These are phyloP conservation scores for Alternaria sp. DNA, from an alignment of 2,329 filamentous ascomycete genomes.

Conservation along the genomic window DNA sequence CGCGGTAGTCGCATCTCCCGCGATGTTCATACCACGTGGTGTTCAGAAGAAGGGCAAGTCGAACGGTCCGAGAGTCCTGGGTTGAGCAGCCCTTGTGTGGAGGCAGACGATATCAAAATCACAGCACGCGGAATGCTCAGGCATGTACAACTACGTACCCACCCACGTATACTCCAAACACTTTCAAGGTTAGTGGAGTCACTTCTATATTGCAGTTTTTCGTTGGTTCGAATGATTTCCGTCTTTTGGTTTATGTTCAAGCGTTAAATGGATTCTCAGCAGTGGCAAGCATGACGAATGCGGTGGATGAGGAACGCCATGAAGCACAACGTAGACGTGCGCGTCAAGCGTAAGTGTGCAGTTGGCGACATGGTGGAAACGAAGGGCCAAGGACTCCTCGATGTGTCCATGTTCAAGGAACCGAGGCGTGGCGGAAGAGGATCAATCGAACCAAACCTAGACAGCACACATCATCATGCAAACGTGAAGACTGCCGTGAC, in stretches of 20 bases:
- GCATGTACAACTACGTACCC: neutral
- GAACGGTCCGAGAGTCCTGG: constrained; percentile 34
- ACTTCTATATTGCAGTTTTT: too few relatives aligned
- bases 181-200: constrained; percentile 1
- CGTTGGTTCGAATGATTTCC: too few relatives aligned
- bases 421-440: neutral
- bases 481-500: neutral
- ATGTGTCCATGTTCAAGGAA: neutral
- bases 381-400: neutral
- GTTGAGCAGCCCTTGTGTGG: constrained; percentile 19
- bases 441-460: neutral
- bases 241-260: neutral
- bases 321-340: neutral
- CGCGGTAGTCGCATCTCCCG: constrained; percentile 19
- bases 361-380: neutral
- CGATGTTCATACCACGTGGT: constrained; percentile 36
- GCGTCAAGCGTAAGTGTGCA: neutral
- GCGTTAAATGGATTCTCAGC: neutral
- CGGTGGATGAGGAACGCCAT: too few relatives aligned
- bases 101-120: neutral
- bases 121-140: neutral
- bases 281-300: neutral
- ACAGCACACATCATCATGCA: neutral
- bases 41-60: constrained; percentile 44
- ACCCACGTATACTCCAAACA: neutral